phyloP scores from a whole-genome alignment of 768 basidiomycete genomes.

The Rhizopogon vesiculosus region DNA sequence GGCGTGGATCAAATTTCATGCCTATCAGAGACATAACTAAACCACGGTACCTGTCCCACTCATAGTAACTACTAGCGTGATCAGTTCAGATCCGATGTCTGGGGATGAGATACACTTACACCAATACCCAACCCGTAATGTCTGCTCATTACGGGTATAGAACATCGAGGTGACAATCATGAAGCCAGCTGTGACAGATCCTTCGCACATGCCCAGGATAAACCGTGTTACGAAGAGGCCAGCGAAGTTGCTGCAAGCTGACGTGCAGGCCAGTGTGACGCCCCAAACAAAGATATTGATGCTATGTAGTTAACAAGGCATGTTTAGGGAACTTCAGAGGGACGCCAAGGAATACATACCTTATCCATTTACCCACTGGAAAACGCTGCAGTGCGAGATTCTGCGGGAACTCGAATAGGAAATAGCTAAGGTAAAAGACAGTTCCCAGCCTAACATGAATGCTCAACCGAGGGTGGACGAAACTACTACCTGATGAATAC shows the following conservation, averaged over 20 bases:
- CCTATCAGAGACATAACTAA: not conserved
- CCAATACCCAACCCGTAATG: constrained; percentile 68
- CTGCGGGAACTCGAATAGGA: constrained; percentile 70
- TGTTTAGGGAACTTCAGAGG: not conserved
- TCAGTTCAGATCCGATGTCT: not conserved
- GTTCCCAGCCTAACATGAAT: constrained; percentile 58
- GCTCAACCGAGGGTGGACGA: not conserved
- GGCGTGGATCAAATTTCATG: not conserved
- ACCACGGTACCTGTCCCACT: constrained; percentile 53
- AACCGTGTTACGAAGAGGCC: constrained; percentile 60
- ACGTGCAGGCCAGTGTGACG: constrained; percentile 54
- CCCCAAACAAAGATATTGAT: constrained; percentile 67
- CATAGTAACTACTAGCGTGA: constrained; percentile 52
- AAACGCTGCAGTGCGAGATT: constrained; percentile 68
- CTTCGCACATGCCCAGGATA: constrained; percentile 71
- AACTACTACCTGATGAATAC: no score
- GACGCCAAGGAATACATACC: constrained; percentile 30
- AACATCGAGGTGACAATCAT: constrained; percentile 78
- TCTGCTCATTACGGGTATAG: constrained; percentile 70
- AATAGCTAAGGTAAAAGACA: constrained; percentile 68
- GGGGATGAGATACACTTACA: constrained; percentile 39
- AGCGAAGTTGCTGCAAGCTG: constrained; percentile 67
- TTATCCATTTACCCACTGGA: constrained; percentile 81
- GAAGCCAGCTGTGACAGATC: constrained; percentile 67
- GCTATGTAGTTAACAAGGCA: constrained; percentile 24